These are phyloP conservation scores for Penicillium lividum DNA, from an alignment of 495 filamentous ascomycete species.

Conservation along the genomic window DNA sequence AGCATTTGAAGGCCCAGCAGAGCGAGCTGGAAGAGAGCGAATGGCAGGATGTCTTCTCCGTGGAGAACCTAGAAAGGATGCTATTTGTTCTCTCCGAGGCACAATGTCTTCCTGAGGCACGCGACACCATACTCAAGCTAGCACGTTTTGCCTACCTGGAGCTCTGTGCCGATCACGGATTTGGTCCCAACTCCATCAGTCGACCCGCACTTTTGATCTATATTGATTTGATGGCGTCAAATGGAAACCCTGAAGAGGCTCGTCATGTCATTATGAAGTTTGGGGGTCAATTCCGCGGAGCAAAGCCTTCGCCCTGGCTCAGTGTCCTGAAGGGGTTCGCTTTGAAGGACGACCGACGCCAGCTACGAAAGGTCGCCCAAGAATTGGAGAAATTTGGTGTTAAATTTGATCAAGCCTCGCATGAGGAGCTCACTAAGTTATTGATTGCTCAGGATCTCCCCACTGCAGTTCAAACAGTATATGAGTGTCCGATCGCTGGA, in stretches of 20 bases:
- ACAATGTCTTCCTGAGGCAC: constrained; percentile 37
- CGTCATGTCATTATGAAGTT: constrained; percentile 50
- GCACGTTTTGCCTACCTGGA: constrained; percentile 59
- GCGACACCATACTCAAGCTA: constrained; percentile 45
- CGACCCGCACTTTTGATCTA: constrained; percentile 49
- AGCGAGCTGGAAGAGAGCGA: constrained; percentile 36
- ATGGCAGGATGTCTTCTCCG: constrained; percentile 45
- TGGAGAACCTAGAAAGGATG: constrained; percentile 52
- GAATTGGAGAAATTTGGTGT: constrained; percentile 34
- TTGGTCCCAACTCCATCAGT: constrained; percentile 36
- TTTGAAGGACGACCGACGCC: constrained; percentile 56
- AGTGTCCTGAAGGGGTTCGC: constrained; percentile 66
- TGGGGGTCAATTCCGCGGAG: constrained; percentile 34
- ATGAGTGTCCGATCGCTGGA: constrained; percentile 54
- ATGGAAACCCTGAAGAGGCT: constrained; percentile 62
- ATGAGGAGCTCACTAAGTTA: constrained; percentile 38
- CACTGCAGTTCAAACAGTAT: constrained; percentile 47
- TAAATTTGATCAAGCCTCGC: constrained; percentile 37
- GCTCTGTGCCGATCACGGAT: constrained; percentile 44
- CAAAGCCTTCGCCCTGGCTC: constrained; percentile 53
- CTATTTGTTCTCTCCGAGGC: constrained; percentile 41
- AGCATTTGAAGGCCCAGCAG: constrained; percentile 52
- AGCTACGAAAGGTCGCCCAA: constrained; percentile 31
- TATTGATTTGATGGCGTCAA: constrained; percentile 56
- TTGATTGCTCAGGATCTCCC: constrained; percentile 41